Conservation (phyloP, 306 rosid genomes). For the Quercus mongolica region DNA sequence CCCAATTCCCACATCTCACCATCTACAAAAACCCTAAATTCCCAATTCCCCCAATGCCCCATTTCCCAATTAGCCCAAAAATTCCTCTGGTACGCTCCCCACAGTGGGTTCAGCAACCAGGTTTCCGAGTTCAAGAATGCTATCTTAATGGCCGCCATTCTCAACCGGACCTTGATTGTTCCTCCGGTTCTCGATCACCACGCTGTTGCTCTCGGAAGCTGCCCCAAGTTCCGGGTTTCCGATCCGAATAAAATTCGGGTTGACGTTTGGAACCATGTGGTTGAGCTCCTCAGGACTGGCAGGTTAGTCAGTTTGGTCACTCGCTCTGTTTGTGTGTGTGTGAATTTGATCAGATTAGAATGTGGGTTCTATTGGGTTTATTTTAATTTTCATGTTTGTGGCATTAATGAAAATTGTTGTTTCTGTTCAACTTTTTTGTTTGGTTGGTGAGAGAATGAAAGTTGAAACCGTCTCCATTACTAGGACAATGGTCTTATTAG, state of each 20-base stretch:
- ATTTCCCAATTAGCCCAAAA: slow-evolving; percentile 29
- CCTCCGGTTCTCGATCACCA: slow-evolving; percentile 89
- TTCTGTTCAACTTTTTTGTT: background rate
- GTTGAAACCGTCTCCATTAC: background rate
- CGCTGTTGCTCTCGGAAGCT: slow-evolving; percentile 80
- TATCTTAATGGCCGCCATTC: slow-evolving; percentile 54
- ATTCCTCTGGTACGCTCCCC: slow-evolving; percentile 82
- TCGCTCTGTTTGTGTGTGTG: background rate
- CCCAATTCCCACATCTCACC: slow-evolving; percentile 21
- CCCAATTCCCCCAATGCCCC: slow-evolving; percentile 36
- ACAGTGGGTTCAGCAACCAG: slow-evolving; percentile 92
- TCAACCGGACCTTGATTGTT: slow-evolving; percentile 76
- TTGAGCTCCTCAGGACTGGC: slow-evolving; percentile 51
- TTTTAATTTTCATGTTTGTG: background rate
- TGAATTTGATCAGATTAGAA: background rate
- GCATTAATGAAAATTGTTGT: too few relatives aligned
- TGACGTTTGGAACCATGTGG: slow-evolving; percentile 76
- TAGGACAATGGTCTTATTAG: background rate
- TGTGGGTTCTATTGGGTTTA: background rate
- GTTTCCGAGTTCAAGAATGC: slow-evolving; percentile 77
- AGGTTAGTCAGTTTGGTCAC: slow-evolving; percentile 37
- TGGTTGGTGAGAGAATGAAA: background rate
- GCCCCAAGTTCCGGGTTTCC: slow-evolving; percentile 75
- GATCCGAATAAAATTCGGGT: slow-evolving; percentile 49
- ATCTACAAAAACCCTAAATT: background rate